These are phyloP conservation scores for Sideroxylon spinosum DNA, from an alignment of 179 eudicot species.

Conservation along the genomic window DNA sequence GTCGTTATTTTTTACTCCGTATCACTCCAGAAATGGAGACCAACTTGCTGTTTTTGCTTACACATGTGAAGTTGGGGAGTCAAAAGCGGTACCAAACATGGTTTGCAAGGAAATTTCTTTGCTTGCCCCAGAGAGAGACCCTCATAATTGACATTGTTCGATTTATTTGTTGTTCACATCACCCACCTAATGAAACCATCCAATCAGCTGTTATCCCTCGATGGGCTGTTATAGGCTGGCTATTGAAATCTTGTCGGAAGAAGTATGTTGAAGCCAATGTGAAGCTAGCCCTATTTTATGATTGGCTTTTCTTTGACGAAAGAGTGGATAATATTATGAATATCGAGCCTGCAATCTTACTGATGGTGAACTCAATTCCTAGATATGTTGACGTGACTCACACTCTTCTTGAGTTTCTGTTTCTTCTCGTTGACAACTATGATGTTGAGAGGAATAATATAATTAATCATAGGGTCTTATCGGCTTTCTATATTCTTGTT, in stretches of 20 bases:
- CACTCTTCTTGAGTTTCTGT: slow-evolving; percentile 64
- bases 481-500: slow-evolving; percentile 48
- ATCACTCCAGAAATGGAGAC: slow-evolving; percentile 83
- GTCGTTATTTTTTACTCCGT: slow-evolving; percentile 59
- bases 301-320: slow-evolving; percentile 90
- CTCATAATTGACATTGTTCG: slow-evolving; percentile 69
- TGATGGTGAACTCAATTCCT: slow-evolving; percentile 73
- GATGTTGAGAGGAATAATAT: slow-evolving; percentile 56
- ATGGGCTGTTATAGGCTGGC: slow-evolving; percentile 95
- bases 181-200: slow-evolving; percentile 68
- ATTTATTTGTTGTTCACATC: slow-evolving; percentile 74
- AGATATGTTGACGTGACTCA: slow-evolving; percentile 60
- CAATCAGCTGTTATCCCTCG: slow-evolving; percentile 66
- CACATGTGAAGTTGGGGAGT: slow-evolving; percentile 66
- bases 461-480: slow-evolving; percentile 43
- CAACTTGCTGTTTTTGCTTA: slow-evolving; percentile 69
- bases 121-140: slow-evolving; percentile 49
- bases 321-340: slow-evolving; percentile 66
- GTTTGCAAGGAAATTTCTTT: slow-evolving; percentile 71
- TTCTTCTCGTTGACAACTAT: slow-evolving; percentile 61
- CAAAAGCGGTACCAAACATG: slow-evolving; percentile 72
- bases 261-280: slow-evolving; percentile 54
- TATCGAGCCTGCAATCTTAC: slow-evolving; percentile 75
- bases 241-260: slow-evolving; percentile 52
- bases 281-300: slow-evolving; percentile 76